Base-by-base conservation (phyloP, 257 asterid species). In the Petunia secreta region DNA sequence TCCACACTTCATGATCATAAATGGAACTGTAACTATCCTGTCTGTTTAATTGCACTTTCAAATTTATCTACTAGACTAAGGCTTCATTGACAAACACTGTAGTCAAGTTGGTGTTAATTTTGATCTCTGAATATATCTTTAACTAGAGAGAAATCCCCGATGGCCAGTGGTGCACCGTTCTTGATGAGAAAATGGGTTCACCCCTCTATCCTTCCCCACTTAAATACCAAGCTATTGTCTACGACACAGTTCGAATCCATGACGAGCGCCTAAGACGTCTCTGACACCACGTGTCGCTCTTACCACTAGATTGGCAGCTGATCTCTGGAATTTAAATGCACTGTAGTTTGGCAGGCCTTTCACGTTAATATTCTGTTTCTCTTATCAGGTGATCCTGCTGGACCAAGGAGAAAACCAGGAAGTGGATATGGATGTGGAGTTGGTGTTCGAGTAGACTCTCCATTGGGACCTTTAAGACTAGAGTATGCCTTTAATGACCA, bases 401-500 rank as follows among this genome's bases (percentile, higher is more conserved):
- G 97, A 79, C 95, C 98, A 79, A 91, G 99, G 88, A 89, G 87
- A 71, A 96, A 96, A 88, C 88, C 97, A 10, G 98, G 99, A 65
- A 96, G 98, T 60, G 99, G 98, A 59, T 94, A 96, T 14, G 97
- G 99, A 52, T 92, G 89, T 43, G 99, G 99, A 57, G 78, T 90
- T 2, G 98, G 99, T 63, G 80, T 96, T 71, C 97, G 98, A 0
- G 98, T 96, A 68, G 96, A 89, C 82, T 93, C 99, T 16, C 99
- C 98, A 5, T 82, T 93, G 84, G 99, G 98, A 6, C 99, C 99
- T 9, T 80, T 95, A 52, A 90, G 99, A 84, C 95, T 96, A 48
- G 99, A 96, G 84, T 96, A 96, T 66, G 99, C 98, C 7, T 89
- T 93, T 85, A 96, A 94, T 75, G 97, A 96, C 77, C 92, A 90